phyloP scores from a whole-genome alignment of 164 flowering plant species.

The Vitis cinerea region DNA sequence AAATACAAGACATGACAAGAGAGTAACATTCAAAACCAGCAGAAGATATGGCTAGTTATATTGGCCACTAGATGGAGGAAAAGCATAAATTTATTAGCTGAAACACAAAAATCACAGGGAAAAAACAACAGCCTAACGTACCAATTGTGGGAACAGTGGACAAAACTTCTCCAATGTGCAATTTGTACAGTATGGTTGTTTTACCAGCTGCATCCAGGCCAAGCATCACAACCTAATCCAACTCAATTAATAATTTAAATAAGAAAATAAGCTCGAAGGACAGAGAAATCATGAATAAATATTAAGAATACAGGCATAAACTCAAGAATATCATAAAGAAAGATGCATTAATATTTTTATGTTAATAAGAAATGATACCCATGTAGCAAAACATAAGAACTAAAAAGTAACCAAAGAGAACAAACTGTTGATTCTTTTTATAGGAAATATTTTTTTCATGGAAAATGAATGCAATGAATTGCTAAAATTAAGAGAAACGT shows the following conservation, averaged over 20 bases:
- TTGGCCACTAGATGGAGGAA: not conserved
- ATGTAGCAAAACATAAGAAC: not conserved
- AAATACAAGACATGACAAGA: not conserved
- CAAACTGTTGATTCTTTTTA: not conserved
- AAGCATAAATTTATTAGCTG: not conserved
- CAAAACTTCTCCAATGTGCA: slow-evolving; percentile 95
- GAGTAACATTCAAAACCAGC: not conserved
- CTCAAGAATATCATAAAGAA: not conserved
- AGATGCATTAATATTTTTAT: not conserved
- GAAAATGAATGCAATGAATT: too few species aligned
- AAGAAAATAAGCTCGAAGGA: not conserved
- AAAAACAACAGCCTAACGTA: slow-evolving; percentile 24
- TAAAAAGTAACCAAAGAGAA: not conserved
- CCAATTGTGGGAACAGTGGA: slow-evolving; percentile 99
- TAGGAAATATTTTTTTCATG: too few species aligned
- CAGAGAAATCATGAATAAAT: not conserved
- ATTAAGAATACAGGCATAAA: not conserved
- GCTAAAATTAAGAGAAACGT: too few species aligned
- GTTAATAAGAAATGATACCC: not conserved
- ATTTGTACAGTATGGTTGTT: slow-evolving; percentile 92
- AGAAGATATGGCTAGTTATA: too few species aligned
- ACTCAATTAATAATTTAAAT: slow-evolving; percentile 10
- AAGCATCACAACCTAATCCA: slow-evolving; percentile 94
- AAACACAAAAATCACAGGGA: not conserved
- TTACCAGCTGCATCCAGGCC: slow-evolving; percentile 99